phyloP scores from a whole-genome alignment of 1,284 basidiomycete genomes.

The Microbotryum intermedium region DNA sequence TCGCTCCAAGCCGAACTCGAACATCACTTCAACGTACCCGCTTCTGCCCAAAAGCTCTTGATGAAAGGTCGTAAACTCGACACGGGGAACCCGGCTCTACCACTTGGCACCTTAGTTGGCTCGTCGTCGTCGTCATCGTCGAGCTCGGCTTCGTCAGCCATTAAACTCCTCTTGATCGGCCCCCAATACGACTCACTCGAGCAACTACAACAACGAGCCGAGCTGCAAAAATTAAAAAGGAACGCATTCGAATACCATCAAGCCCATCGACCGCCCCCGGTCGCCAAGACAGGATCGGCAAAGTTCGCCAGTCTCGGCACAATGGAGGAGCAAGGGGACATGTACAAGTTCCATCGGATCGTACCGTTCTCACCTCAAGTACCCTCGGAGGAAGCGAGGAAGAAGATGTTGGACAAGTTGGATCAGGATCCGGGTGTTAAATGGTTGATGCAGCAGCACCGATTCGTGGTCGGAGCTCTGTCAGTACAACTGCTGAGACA shows the following conservation, averaged over 20 bases:
- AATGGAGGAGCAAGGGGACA: slow-evolving; percentile 1
- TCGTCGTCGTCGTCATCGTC: neutral
- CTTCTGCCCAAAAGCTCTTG: slow-evolving; percentile 21
- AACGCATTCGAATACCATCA: slow-evolving; percentile 13
- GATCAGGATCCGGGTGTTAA: slow-evolving; percentile 24
- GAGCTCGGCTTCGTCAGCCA: neutral
- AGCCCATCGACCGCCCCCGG: neutral
- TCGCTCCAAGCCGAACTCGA: slow-evolving; percentile 8
- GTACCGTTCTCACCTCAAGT: slow-evolving; percentile 21
- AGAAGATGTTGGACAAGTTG: slow-evolving; percentile 23
- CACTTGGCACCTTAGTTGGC: slow-evolving; percentile 1
- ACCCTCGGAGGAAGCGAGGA: slow-evolving; percentile 16
- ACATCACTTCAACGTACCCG: slow-evolving; percentile 12
- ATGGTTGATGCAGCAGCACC: slow-evolving; percentile 20
- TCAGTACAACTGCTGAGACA: slow-evolving; percentile 57
- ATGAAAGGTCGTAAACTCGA: slow-evolving; percentile 19
- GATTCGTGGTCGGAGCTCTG: slow-evolving; percentile 20
- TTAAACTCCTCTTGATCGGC: slow-evolving; percentile 28
- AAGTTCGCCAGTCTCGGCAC: slow-evolving; percentile 13
- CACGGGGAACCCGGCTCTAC: neutral
- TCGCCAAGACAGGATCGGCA: slow-evolving; percentile 3
- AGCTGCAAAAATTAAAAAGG: slow-evolving; percentile 14
- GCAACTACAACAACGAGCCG: slow-evolving; percentile 7
- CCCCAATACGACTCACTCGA: slow-evolving; percentile 7
- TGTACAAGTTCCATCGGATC: slow-evolving; percentile 21